phyloP scores from a whole-genome alignment of 1,139 yeast genomes.

The Saccharomycopsis hybrid region DNA sequence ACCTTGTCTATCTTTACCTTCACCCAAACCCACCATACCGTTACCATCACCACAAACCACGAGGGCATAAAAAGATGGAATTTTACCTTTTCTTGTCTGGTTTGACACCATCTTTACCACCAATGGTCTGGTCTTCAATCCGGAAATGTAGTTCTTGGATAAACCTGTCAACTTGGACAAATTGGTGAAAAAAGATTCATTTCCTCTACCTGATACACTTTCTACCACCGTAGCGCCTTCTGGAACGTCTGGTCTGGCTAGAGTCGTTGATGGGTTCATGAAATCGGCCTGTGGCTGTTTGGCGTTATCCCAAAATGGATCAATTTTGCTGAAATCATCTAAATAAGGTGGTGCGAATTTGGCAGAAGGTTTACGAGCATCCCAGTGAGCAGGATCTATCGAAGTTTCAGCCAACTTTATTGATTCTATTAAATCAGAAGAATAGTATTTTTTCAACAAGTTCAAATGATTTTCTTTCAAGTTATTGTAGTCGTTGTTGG shows the following conservation, averaged over 20 bases:
- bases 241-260: constrained; percentile 17
- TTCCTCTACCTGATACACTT: constrained; percentile 26
- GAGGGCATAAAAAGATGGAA: constrained; percentile 74
- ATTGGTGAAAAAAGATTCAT: constrained; percentile 39
- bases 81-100: constrained; percentile 92
- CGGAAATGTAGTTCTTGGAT: constrained; percentile 56
- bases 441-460: constrained; percentile 58
- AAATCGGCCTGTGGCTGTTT: constrained; percentile 37
- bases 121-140: constrained; percentile 60
- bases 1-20: constrained; percentile 83
- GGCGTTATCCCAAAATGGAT: constrained; percentile 52
- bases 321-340: constrained; percentile 52
- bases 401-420: constrained; percentile 74
- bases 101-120: constrained; percentile 79
- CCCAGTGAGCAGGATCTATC: constrained; percentile 56
- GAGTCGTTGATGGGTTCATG: constrained; percentile 37
- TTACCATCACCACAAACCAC: constrained; percentile 90
- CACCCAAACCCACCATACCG: constrained; percentile 94
- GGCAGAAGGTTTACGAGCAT: constrained; percentile 32
- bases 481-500: neutral
- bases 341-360: constrained; percentile 56
- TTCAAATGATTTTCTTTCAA: neutral
- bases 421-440: constrained; percentile 71
- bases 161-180: constrained; percentile 71
- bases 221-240: constrained; percentile 16